Base-by-base conservation (phyloP, 371 early-diverging fungal species). In the Lichtheimia corymbifera region DNA sequence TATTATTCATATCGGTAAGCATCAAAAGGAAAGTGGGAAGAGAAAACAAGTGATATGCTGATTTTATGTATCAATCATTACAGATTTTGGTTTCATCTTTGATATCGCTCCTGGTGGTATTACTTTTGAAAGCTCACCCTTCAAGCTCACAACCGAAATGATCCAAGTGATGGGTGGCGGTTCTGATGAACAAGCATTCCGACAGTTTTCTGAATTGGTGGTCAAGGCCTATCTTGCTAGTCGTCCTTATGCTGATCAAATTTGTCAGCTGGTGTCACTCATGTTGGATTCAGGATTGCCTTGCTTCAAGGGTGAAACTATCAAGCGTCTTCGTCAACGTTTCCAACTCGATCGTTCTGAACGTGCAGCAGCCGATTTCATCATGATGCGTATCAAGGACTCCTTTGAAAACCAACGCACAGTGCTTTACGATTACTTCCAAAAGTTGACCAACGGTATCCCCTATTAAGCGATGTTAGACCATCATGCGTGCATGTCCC, bases 41-140 rank as follows among this genome's bases (percentile, higher is more conserved):
- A 45, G 28, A 1, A 47, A 52, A 5, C 15, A 22, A 22, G 11
- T 18, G 17, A n/a, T 47, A 17, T 18, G 17, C 47, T 18, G 11
- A 22, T 11, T 0, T n/a, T 17, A 18, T 47, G 11, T 17, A 2
- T 17, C 55, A n/a, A 12, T 24, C 43, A 40, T 4, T 24, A 17
- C 60, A 88, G 99, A 99, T 76, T 99, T 99, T 76, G 99, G 99
- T 14, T 99, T 99, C 71, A 99, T 99, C 63, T 84, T 99, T 50
- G 99, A 97, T 62, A 99, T 99, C 63, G 94, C 98, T 7, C 99
- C 99, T 0, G 99, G 99, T 60, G 99, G 99, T 17, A 91, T 97
- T 59, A 97, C 91, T 25, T 95, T 99, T 70, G 99, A 99, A 76
- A 90, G 86, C n/a, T 90, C 96, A 2, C 99, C 99, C 0, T 97